phyloP scores from a whole-genome alignment of 306 rosid species.

The Prunus salicina region DNA sequence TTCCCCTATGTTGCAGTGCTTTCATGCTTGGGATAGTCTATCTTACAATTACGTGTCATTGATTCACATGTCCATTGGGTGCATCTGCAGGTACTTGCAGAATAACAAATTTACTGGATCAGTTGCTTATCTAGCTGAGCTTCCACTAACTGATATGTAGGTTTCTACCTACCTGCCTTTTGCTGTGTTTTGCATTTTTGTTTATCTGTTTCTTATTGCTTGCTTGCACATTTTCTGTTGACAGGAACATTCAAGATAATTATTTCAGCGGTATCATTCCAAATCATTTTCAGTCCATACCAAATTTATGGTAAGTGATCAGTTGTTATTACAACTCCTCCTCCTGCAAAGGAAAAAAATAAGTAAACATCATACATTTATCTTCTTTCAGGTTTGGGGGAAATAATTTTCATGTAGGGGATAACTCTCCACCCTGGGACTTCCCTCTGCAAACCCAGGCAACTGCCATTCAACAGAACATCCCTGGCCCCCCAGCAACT shows the following conservation, averaged over 20 bases:
- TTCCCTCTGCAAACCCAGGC: constrained; percentile 50
- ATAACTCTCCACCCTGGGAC: constrained; percentile 73
- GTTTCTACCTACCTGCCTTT: constrained; percentile 18
- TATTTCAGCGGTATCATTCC: constrained; percentile 88
- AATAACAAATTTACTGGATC: constrained; percentile 82
- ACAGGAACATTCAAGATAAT: constrained; percentile 80
- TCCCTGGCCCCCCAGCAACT: constrained; percentile 60
- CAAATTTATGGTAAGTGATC: constrained; percentile 71
- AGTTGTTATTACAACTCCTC: constrained; percentile 12
- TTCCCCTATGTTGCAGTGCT: background rate
- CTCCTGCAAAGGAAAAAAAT: constrained; percentile 16
- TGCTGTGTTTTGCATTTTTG: background rate
- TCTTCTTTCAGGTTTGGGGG: constrained; percentile 68
- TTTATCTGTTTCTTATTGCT: constrained; percentile 17
- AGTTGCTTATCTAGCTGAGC: constrained; percentile 72
- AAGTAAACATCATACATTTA: constrained; percentile 1
- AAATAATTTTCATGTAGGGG: constrained; percentile 57
- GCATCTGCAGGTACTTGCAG: constrained; percentile 68
- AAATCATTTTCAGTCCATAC: constrained; percentile 63
- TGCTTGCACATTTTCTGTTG: constrained; percentile 25
- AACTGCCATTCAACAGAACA: constrained; percentile 37
- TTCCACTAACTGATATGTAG: constrained; percentile 79
- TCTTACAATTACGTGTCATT: background rate
- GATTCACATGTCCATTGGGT: constrained; percentile 11
- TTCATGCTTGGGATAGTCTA: constrained; percentile 4